These are phyloP conservation scores for Globomyces pollinis-pini DNA, from an alignment of 192 early-diverging fungal genomes.

Conservation along the genomic window DNA sequence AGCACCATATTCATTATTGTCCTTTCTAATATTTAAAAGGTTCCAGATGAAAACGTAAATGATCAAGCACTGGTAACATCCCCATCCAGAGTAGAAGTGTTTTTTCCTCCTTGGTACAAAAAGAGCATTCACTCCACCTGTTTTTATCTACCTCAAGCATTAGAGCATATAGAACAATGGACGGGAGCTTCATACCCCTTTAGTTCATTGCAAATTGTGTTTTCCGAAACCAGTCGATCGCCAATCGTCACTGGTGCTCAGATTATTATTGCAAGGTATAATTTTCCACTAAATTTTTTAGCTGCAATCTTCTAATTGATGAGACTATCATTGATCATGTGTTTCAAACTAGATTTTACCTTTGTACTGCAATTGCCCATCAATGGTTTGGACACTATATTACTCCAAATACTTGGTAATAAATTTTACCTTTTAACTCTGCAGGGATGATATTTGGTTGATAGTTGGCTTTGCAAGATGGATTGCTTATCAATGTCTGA, in stretches of 20 bases:
- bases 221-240: constrained; percentile 67
- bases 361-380: constrained; percentile 65
- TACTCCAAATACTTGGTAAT: constrained; percentile 33
- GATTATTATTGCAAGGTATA: constrained; percentile 66
- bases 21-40: neutral
- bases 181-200: constrained; percentile 79
- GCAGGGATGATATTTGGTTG: constrained; percentile 92
- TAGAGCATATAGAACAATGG: constrained; percentile 82
- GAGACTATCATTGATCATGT: constrained; percentile 78
- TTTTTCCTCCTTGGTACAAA: constrained; percentile 1
- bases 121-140: neutral
- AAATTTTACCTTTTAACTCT: too few species aligned
- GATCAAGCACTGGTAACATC: neutral
- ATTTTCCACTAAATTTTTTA: constrained; percentile 9
- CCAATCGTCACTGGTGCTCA: constrained; percentile 68
- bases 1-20: neutral
- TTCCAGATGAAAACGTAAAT: neutral
- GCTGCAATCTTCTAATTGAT: constrained; percentile 57
- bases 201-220: constrained; percentile 74
- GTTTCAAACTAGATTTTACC: constrained; percentile 65
- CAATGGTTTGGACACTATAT: constrained; percentile 98
- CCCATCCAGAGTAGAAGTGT: neutral
- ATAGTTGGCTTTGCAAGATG: constrained; percentile 72
- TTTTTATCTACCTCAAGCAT: constrained; percentile 39
- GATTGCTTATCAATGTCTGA: constrained; percentile 65